These are phyloP conservation scores for Tricholoma matsutake DNA, from an alignment of 768 basidiomycete species.

Conservation along the genomic window DNA sequence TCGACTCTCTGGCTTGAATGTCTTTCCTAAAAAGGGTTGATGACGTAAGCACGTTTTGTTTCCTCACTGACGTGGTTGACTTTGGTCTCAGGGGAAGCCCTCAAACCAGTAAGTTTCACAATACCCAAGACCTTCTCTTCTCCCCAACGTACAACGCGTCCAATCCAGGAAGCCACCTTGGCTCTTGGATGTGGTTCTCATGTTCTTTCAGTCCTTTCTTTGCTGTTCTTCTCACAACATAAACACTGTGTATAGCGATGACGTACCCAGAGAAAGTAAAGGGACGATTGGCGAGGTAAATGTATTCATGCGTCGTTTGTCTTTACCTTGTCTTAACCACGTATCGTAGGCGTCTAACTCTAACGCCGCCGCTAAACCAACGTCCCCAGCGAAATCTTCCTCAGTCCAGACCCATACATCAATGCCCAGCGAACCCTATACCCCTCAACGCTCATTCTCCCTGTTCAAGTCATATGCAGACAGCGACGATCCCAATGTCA, in stretches of 20 bases:
- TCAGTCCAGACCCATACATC: conserved; percentile 10
- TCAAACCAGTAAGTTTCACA: conserved; percentile 19
- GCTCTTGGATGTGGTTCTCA: conserved; percentile 41
- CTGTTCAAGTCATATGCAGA: conserved; percentile 66
- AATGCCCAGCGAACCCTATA: conserved; percentile 42
- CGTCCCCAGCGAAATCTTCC: conserved; percentile 15
- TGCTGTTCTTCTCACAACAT: conserved; percentile 60
- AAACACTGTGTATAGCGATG: conserved; percentile 49
- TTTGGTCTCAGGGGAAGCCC: conserved; percentile 17
- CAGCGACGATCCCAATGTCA: conserved; percentile 49
- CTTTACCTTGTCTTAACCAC: background rate
- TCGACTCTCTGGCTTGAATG: conserved; percentile 2
- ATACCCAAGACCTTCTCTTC: conserved; percentile 2
- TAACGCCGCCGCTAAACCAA: conserved; percentile 13
- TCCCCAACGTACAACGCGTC: background rate
- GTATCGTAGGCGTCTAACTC: conserved; percentile 8
- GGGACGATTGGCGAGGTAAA: background rate
- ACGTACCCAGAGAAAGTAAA: conserved; percentile 25
- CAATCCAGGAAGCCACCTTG: conserved; percentile 13
- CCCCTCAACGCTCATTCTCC: conserved; percentile 42
- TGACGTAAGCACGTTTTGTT: conserved; percentile 24
- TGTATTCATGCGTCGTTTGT: background rate
- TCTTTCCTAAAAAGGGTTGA: conserved; percentile 17
- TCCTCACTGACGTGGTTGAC: conserved; percentile 19
- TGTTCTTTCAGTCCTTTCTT: conserved; percentile 59